phyloP scores from a whole-genome alignment of 345 rosid genomes.

The Laguncularia racemosa region DNA sequence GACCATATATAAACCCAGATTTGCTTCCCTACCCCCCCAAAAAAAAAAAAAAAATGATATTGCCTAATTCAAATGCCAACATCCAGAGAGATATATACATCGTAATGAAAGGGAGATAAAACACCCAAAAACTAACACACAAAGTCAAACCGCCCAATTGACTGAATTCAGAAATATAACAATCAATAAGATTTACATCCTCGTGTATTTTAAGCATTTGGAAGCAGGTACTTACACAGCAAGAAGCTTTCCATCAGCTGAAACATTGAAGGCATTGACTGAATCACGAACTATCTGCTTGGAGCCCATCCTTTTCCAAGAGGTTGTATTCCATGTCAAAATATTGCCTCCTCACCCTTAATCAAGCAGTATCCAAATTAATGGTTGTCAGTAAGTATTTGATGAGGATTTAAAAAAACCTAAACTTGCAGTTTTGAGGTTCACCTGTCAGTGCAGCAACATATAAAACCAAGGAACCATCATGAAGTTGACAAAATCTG shows the following conservation, averaged over 20 bases:
- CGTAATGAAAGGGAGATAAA: too few relatives aligned
- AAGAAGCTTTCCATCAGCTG: slow-evolving; percentile 73
- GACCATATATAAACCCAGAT: too few relatives aligned
- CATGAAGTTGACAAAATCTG: slow-evolving; percentile 54
- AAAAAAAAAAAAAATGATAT: too few relatives aligned
- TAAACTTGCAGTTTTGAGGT: neutral
- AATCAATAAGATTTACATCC: too few relatives aligned
- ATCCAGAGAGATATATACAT: too few relatives aligned
- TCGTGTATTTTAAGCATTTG: too few relatives aligned
- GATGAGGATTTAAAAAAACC: neutral
- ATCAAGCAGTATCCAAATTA: neutral
- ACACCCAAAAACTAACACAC: too few relatives aligned
- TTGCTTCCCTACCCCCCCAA: too few relatives aligned
- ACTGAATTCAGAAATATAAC: too few relatives aligned
- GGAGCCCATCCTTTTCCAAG: slow-evolving; percentile 55
- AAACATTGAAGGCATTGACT: slow-evolving; percentile 66
- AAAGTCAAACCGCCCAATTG: too few relatives aligned
- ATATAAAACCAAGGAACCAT: slow-evolving; percentile 44
- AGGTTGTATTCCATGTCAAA: slow-evolving; percentile 60
- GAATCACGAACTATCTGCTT: slow-evolving; percentile 48
- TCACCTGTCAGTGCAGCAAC: slow-evolving; percentile 79
- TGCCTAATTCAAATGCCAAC: too few relatives aligned
- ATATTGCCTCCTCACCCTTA: slow-evolving; percentile 65
- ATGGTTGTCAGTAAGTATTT: neutral
- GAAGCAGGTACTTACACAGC: slow-evolving; percentile 42